Evolutionary conservation across 768 basidiomycete species (phyloP).

Genomic region (Pleurotus ostreatus): DNA sequence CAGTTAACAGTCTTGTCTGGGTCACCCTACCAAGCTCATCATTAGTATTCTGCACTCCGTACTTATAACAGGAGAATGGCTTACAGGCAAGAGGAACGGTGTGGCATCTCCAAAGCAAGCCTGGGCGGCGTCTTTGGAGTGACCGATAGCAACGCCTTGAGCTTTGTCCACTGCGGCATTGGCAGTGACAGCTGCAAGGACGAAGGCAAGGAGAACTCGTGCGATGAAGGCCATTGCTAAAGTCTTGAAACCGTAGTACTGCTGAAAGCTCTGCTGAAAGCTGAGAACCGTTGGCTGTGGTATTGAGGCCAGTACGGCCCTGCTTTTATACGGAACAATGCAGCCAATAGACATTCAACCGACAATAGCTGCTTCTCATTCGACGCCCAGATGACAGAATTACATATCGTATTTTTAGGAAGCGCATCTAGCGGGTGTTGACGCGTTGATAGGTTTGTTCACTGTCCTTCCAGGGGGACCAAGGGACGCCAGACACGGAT

Average conservation of each 20-base stretch:
- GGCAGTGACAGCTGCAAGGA: background rate
- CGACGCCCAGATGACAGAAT: no score
- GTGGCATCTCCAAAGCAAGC: constrained; percentile 4
- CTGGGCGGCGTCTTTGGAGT: background rate
- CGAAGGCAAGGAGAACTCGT: background rate
- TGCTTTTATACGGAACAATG: no score
- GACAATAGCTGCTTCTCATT: no score
- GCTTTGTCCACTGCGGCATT: constrained; percentile 1
- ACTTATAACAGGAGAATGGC: background rate
- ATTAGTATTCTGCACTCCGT: background rate
- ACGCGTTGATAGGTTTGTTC: no score
- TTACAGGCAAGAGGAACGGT: constrained; percentile 3
- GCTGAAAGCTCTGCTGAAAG: background rate
- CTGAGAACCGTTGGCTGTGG: background rate
- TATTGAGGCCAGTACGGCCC: background rate
- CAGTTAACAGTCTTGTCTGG: background rate
- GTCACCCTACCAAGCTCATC: background rate
- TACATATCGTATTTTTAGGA: no score
- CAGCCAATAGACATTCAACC: no score
- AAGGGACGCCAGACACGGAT: no score
- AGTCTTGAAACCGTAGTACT: background rate
- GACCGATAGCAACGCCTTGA: background rate
- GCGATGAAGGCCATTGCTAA: constrained; percentile 6
- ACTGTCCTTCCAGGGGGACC: no score
- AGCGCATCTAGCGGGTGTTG: no score